Evolutionary conservation across 208 protist genomes (phyloP), one percentile per base, ranked within the genome.

Genomic region (Leishmania tarentolae): DNA sequence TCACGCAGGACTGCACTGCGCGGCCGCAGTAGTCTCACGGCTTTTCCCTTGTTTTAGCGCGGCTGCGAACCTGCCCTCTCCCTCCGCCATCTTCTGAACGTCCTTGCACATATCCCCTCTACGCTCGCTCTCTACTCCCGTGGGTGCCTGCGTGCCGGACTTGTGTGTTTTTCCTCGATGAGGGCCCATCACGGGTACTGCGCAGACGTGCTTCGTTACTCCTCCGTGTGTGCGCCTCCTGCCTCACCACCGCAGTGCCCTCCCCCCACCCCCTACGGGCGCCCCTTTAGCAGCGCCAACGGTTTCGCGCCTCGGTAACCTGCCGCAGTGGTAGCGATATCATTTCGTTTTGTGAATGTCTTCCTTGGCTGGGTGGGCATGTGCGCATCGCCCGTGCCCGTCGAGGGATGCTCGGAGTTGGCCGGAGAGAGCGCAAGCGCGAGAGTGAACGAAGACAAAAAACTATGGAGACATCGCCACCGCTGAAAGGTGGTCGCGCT

Each of bases 281-380:
- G 0, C n/a, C 24, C 68, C 17, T 35, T 47, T 73, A 47, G 21
- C 68, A 19, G 2, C 6, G 15, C 24, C 35, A 24, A 47, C 68
- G 28, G 28, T 9, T 31, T 31, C 57, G n/a, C 57, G n/a, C 31
- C 57, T 63, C 15, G 0, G 63, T 68, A 15, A 68, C 28, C 28
- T 4, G 31, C 28, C 28, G 28, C 56, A 9, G 84, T 76, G 52
- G 71, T 87, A 63, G 57, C 57, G 57, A 63, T 63, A 1, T 0
- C 1, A 63, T 63, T 31, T 53, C 28, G 2, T 63, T 63, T 28
- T 63, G 28, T 35, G 57, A 35, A 3, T 35, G n/a, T 31, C 2
- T 63, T 63, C 57, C 9, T 21, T 31, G 57, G 24, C 7, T 0
- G 57, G 31, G 57, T 35, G 28, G 57, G 11, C 57, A 4, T 63